These are phyloP conservation scores for Pleurozium schreberi DNA, from an alignment of 225 moss, liverwort and hornwort species.

Conservation along the genomic window DNA sequence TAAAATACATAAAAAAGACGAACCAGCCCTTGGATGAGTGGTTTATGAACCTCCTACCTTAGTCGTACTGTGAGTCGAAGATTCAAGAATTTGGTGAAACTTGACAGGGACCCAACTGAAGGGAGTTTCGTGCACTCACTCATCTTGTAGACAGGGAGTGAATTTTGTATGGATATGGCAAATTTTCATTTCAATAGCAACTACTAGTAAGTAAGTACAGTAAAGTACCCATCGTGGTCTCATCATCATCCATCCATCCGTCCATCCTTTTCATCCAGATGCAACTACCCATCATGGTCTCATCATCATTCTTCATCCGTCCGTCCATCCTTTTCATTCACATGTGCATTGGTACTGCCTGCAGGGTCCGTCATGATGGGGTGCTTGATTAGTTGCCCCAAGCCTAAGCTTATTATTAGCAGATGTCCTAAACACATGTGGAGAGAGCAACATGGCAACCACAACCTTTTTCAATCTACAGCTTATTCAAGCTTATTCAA, in stretches of 20 bases:
- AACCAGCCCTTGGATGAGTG: no score
- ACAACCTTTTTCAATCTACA: not conserved
- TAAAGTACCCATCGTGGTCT: not conserved
- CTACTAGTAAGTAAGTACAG: not conserved
- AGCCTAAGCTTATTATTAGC: not conserved
- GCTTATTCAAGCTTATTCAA: no score
- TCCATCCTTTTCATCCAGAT: not conserved
- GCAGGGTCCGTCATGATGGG: not conserved
- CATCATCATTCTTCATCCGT: constrained; percentile 10
- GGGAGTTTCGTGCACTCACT: not conserved
- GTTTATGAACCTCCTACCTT: no score
- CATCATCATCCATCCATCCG: not conserved
- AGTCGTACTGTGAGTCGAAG: not conserved
- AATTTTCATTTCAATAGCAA: not conserved
- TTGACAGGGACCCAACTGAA: not conserved
- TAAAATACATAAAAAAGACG: no score
- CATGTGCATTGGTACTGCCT: not conserved
- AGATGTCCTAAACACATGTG: not conserved
- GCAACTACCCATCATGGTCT: not conserved
- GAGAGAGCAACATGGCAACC: not conserved
- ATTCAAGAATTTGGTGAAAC: not conserved
- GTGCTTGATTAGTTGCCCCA: constrained; percentile 2
- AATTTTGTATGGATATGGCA: not conserved
- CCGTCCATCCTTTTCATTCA: constrained; percentile 12
- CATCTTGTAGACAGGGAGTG: not conserved